phyloP scores from a whole-genome alignment of 176 grass and related monocot genomes.

The Eragrostis curvula region DNA sequence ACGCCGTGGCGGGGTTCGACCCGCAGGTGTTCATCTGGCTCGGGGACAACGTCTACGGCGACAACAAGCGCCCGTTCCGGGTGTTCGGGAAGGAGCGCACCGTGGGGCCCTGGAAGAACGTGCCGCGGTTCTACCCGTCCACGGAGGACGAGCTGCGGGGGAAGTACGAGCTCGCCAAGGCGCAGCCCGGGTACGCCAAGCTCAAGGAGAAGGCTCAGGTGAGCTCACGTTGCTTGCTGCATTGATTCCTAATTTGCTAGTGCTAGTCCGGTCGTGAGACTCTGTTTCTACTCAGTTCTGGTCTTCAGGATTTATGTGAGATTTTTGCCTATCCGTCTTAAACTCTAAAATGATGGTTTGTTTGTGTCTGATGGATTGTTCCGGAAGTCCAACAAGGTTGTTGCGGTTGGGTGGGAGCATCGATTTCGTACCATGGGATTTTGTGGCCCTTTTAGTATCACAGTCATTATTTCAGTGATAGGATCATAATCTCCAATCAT shows the following conservation, averaged over 20 bases:
- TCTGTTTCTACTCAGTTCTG: neutral
- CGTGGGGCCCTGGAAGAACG: conserved; percentile 84
- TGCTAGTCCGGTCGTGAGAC: neutral
- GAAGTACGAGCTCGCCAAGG: conserved; percentile 74
- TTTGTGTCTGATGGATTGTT: neutral
- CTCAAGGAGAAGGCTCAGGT: conserved; percentile 71
- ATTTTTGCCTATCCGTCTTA: neutral
- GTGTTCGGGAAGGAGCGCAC: conserved; percentile 70
- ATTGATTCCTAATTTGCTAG: neutral
- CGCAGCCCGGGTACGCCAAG: conserved; percentile 67
- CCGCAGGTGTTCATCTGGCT: conserved; percentile 93
- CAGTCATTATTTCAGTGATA: neutral
- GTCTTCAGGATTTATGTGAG: neutral
- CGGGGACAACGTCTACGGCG: conserved; percentile 96
- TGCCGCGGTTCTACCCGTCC: conserved; percentile 79
- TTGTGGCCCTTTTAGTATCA: conserved; percentile 13
- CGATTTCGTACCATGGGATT: neutral
- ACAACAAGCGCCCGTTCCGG: conserved; percentile 72
- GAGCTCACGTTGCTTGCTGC: neutral
- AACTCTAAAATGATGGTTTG: neutral
- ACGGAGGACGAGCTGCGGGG: conserved; percentile 70
- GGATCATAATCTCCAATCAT: neutral
- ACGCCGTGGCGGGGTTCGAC: conserved; percentile 64
- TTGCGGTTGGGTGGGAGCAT: neutral
- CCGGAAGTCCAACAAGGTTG: conserved; percentile 1